phyloP scores from a whole-genome alignment of 192 early-diverging fungal species.

The Pecoramyces ruminantium region DNA sequence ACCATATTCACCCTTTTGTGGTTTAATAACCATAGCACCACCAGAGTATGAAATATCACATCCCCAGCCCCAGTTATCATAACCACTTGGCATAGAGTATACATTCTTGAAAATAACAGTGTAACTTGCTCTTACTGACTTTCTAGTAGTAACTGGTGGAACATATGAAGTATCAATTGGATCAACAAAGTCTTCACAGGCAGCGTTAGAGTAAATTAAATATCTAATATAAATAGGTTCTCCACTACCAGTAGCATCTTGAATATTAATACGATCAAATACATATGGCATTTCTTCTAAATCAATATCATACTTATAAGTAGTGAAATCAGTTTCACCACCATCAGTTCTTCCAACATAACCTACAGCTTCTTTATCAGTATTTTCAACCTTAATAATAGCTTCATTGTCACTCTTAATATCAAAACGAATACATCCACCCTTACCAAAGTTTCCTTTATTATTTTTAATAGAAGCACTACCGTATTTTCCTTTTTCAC shows the following conservation, averaged over 20 bases:
- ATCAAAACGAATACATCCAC: background rate
- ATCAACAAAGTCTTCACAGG: background rate
- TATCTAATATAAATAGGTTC: background rate
- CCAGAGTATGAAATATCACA: background rate
- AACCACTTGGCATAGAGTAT: background rate
- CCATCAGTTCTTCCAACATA: background rate
- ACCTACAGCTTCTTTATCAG: background rate
- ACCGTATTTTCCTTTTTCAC: background rate
- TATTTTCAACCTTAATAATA: background rate
- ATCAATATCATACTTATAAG: background rate
- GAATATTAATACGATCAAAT: background rate
- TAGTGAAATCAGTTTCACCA: background rate
- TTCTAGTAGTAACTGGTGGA: background rate
- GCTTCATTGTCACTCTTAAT: background rate
- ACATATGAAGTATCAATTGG: background rate
- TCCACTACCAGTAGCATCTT: background rate
- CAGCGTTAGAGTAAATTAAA: background rate
- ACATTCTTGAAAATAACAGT: background rate
- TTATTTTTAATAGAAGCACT: background rate
- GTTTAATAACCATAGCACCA: background rate
- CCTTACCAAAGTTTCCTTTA: background rate
- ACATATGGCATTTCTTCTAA: too few relatives aligned
- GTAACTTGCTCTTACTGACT: background rate
- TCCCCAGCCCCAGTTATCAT: background rate
- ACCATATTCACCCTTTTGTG: background rate